A percentile compares a stretch with the other conserved stretches of the same genome.
These are phyloP conservation scores for Naganishia sp. DNA, from an alignment of 1,284 basidiomycete genomes.

Conservation along the genomic window DNA sequence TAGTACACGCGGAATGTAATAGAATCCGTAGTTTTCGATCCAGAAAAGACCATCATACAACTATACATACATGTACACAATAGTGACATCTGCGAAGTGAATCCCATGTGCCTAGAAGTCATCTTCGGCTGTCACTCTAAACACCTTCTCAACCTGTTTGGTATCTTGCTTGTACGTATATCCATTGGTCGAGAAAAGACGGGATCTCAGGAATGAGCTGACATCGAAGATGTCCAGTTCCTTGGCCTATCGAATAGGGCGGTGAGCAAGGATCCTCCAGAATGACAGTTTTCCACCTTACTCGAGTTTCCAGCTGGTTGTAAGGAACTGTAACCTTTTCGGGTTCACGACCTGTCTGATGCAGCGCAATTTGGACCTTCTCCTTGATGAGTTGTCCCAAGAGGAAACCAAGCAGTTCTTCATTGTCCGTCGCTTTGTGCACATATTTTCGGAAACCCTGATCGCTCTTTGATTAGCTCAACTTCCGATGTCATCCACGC, in stretches of 20 bases:
- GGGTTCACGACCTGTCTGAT: constrained; percentile 72
- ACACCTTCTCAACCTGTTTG: constrained; percentile 49
- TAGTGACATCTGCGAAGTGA: too few species aligned
- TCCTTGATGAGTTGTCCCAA: constrained; percentile 95
- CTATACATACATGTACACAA: not conserved
- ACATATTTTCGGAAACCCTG: constrained; percentile 97
- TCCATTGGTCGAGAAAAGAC: constrained; percentile 85
- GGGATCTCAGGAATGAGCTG: constrained; percentile 77
- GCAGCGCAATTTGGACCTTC: constrained; percentile 78
- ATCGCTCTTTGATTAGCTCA: constrained; percentile 14
- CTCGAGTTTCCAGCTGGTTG: constrained; percentile 76
- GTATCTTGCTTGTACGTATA: constrained; percentile 61
- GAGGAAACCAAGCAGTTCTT: constrained; percentile 91
- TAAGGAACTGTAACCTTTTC: constrained; percentile 71
- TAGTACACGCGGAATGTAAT: not conserved
- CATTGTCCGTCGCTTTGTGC: constrained; percentile 88
- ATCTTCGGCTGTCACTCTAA: constrained; percentile 37
- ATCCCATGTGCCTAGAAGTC: constrained; percentile 10
- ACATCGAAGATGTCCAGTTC: constrained; percentile 94
- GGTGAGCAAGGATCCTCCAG: not conserved
- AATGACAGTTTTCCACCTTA: constrained; percentile 53
- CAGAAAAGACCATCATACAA: constrained; percentile 9
- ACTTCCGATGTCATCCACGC: not conserved
- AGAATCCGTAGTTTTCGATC: not conserved
- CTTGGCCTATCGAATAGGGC: constrained; percentile 65